Evolutionary conservation across 306 rosid genomes (phyloP), one percentile per base, ranked within the genome.

Genomic region (Vigna hirtella): DNA sequence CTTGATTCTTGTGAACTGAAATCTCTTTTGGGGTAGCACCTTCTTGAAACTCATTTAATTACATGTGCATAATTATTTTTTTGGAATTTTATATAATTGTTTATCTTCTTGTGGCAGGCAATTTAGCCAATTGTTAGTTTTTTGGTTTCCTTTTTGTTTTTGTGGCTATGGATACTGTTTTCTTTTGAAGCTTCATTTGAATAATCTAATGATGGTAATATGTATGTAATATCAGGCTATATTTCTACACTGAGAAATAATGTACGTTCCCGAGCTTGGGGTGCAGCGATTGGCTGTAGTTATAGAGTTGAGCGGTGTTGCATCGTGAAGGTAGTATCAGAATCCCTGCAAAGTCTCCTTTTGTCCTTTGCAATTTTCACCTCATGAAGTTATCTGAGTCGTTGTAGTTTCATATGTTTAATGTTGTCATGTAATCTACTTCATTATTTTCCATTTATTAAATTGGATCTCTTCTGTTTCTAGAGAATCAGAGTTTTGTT

Each of bases 221-320:
- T 79, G 59, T 77, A 42, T 74, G 17, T 82, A 42, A 56, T 75
- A 48, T 63, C 87, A 95, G 98, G 98, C 85, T 95, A 95, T 81
- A 83, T 88, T 73, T 95, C 98, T 66, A 88, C 97, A 20, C 75
- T 92, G 87, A 90, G 98, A 84, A 95, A 95, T 83, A 95, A 92
- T 48, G 97, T 95, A 42, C 93, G 98, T 15, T 95, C 98, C 48
- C 98, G 98, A 48, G 96, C 97, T 17, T 95, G 98, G 98, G 97
- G 97, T 82, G 97, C 97, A 28, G 93, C 98, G 73, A 89, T 92
- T 86, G 98, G 97, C 66, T 95, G 98, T 79, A 95, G 98, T 70
- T 95, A 91, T 79, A 86, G 90, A 77, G 87, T 95, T 63, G 98
- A 95, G 79, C 85, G 86, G 63, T 95, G 98, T 76, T 92, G 98